Evolutionary conservation across 441 rosid species (phyloP).

Genomic region (Pelargonium australe): DNA sequence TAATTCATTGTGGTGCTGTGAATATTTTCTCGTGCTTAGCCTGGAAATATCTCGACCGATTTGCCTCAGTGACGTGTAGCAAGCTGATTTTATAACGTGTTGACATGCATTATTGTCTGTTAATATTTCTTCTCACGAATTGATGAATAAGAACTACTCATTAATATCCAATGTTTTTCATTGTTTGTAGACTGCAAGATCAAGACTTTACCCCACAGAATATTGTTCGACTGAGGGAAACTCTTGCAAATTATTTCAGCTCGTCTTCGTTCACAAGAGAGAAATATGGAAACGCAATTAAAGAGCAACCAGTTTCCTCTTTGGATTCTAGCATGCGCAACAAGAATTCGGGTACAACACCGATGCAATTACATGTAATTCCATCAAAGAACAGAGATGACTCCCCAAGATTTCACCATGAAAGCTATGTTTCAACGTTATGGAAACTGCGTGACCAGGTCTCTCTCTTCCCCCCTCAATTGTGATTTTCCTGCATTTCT

Average conservation of each 20-base stretch:
- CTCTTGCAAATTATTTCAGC: constrained; percentile 39
- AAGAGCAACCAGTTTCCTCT: constrained; percentile 18
- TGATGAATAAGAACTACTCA: too few relatives aligned
- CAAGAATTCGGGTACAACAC: constrained; percentile 25
- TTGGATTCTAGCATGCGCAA: constrained; percentile 8
- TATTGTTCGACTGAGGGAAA: constrained; percentile 34
- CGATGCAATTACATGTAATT: constrained; percentile 37
- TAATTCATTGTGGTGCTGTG: too few relatives aligned
- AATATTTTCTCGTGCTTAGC: too few relatives aligned
- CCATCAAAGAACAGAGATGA: constrained; percentile 48
- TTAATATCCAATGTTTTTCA: constrained; percentile 9
- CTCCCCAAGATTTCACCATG: constrained; percentile 36
- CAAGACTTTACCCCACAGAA: constrained; percentile 37
- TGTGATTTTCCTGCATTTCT: neutral
- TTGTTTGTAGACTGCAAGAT: constrained; percentile 51
- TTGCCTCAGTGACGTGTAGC: too few relatives aligned
- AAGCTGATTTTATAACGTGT: too few relatives aligned
- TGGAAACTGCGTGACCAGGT: constrained; percentile 69
- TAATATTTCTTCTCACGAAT: too few relatives aligned
- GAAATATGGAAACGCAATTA: constrained; percentile 26
- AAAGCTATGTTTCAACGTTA: constrained; percentile 43
- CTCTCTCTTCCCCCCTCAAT: constrained; percentile 12
- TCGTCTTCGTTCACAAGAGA: constrained; percentile 45
- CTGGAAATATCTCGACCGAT: too few relatives aligned
- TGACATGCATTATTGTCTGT: too few relatives aligned